phyloP scores from a whole-genome alignment of 1,139 yeast genomes.

The Yamadazyma diospyri region DNA sequence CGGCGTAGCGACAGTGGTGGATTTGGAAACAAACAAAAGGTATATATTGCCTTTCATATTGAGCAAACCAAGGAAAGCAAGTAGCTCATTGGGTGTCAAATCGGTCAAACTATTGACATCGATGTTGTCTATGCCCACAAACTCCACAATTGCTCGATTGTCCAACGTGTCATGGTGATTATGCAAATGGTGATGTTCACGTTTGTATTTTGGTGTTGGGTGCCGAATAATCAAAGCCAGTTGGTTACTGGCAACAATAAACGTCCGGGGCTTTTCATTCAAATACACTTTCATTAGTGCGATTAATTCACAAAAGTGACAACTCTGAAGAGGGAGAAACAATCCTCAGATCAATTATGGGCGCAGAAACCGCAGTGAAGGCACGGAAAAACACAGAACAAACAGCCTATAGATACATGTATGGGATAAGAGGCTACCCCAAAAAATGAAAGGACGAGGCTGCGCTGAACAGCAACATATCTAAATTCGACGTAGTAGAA shows the following conservation, averaged over 20 bases:
- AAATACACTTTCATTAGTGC: constrained; percentile 45
- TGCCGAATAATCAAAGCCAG: constrained; percentile 51
- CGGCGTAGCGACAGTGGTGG: constrained; percentile 59
- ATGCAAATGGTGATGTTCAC: constrained; percentile 24
- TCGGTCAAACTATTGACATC: constrained; percentile 40
- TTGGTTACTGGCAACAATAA: constrained; percentile 47
- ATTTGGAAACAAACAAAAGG: constrained; percentile 55
- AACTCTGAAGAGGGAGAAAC: no score
- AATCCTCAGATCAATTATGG: no score
- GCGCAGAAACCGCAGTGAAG: no score
- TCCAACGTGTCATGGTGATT: constrained; percentile 5
- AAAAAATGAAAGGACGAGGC: no score
- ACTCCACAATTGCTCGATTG: constrained; percentile 50
- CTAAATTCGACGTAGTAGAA: no score
- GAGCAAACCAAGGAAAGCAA: constrained; percentile 62
- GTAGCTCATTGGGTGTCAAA: constrained; percentile 36
- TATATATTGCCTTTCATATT: constrained; percentile 52
- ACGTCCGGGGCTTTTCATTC: constrained; percentile 51
- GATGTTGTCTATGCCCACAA: constrained; percentile 33
- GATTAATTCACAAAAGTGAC: no score
- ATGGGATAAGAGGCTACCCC: no score
- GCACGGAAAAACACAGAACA: no score
- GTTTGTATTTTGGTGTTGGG: constrained; percentile 34
- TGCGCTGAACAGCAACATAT: no score
- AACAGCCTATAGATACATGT: no score